Base-by-base conservation (phyloP, 2,329 filamentous ascomycete species). In the Raffaelea ambrosiae region DNA sequence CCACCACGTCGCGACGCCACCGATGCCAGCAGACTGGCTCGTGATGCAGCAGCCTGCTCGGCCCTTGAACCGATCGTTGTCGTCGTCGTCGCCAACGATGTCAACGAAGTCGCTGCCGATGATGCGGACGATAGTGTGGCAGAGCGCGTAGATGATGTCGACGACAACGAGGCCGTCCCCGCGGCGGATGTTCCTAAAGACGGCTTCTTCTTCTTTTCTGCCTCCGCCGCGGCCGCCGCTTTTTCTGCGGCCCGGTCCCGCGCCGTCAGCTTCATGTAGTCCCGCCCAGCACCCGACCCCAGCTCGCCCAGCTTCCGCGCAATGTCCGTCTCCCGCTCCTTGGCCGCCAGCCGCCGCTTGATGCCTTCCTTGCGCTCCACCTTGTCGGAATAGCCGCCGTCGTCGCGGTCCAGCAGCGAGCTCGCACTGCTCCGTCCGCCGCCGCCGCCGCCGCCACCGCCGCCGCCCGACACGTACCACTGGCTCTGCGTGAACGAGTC, bases 281-380 rank as follows among this genome's bases (percentile, higher is more conserved):
- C 83, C 42, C 72, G 77, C 2, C 85, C 86, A 1, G 83, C 75
- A 5, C 82, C 82, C 43, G 69, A 74, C 10, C 84, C 84, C 50
- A 81, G 68, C 44, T 76, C 68, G 10, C 78, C 79, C 3, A 93
- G 70, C 55, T 79, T 79, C 60, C 78, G 80, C 54, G 82, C 84
- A 43, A 93, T 74, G 21, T 87, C 82, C 19, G 80, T 72, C 62
- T 91, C 87, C 58, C 78, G 83, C 62, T 90, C 84, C 56, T 80
- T 76, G 14, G 76, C 77, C 5, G 79, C 76, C 5, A 89, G 67
- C 3, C 76, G 75, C 48, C 81, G 74, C 53, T 80, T 82, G 54
- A 86, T 65, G 18, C 77, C 76, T 53, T 89, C 86, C 45, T 81
- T 77, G 50, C 77, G 74, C 56, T 81, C 81, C 26, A 73, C 76